Evolutionary conservation across 768 basidiomycete species (phyloP).

Genomic region (Sporobolomyces pararoseus): DNA sequence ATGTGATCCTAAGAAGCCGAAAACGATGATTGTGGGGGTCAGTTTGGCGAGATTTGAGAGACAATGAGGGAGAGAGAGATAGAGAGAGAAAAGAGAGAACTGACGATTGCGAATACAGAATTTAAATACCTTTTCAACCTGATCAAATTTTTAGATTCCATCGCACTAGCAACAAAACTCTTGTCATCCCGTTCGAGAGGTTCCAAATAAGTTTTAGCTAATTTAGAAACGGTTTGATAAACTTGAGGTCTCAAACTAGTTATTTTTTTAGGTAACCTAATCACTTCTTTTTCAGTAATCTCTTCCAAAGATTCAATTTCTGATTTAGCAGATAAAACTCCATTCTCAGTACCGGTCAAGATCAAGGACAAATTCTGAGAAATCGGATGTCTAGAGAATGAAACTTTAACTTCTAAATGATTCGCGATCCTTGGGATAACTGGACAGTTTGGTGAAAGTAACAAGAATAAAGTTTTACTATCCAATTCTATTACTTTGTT

Average conservation of each 20-base stretch:
- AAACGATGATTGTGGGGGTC: neutral
- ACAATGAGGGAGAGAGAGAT: neutral
- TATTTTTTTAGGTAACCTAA: neutral
- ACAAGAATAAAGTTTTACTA: constrained; percentile 33
- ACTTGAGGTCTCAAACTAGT: constrained; percentile 22
- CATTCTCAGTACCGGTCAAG: neutral
- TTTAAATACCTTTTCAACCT: neutral
- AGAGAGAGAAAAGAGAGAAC: neutral
- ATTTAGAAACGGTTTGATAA: constrained; percentile 25
- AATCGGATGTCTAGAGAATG: constrained; percentile 16
- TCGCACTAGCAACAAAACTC: constrained; percentile 9
- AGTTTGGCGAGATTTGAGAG: neutral
- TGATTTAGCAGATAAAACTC: neutral
- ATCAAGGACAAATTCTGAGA: constrained; percentile 10
- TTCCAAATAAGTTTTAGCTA: constrained; percentile 25
- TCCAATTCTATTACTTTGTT: constrained; percentile 13
- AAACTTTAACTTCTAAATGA: constrained; percentile 16
- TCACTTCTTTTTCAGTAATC: neutral
- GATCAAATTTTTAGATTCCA: neutral
- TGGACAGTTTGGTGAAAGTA: constrained; percentile 35
- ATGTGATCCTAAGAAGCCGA: neutral
- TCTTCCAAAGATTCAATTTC: constrained; percentile 31
- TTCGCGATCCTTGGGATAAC: constrained; percentile 13
- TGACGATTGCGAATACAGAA: neutral
- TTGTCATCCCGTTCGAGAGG: constrained; percentile 15